phyloP scores from a whole-genome alignment of 805 yeast genomes.

The Monosporozyma yasuniensis region DNA sequence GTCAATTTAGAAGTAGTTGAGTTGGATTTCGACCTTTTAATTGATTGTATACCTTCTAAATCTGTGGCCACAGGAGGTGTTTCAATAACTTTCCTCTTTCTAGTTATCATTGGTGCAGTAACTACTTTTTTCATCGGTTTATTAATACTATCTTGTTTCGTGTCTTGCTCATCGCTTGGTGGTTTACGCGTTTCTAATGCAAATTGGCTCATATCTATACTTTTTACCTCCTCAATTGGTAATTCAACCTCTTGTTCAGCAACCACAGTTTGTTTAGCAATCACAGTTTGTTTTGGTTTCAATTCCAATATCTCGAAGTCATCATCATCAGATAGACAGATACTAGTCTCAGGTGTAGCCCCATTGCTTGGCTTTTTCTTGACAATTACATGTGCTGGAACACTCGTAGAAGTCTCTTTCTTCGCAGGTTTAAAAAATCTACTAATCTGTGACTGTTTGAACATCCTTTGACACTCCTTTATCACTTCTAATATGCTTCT shows the following conservation, averaged over 20 bases:
- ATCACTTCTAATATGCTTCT: neutral
- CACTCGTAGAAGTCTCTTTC: neutral
- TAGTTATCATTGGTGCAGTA: neutral
- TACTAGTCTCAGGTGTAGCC: conserved; percentile 1
- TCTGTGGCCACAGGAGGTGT: neutral
- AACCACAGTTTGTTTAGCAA: neutral
- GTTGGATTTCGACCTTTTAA: neutral
- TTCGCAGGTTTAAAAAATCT: conserved; percentile 21
- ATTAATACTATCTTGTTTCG: neutral
- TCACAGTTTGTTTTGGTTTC: neutral
- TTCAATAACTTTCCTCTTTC: conserved; percentile 1
- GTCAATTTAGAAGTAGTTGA: conserved; percentile 34
- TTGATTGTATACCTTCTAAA: neutral
- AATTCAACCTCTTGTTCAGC: neutral
- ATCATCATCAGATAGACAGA: conserved; percentile 2
- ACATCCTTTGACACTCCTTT: conserved; percentile 9
- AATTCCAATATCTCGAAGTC: neutral
- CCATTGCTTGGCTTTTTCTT: neutral
- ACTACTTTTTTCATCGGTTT: conserved; percentile 3
- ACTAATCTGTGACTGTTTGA: conserved; percentile 25
- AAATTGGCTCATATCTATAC: neutral
- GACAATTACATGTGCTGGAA: neutral
- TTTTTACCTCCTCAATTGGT: neutral
- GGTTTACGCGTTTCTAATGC: neutral
- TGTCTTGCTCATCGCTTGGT: neutral